Percentiles rank a stretch among this genome's conserved stretches.
phyloP scores from a whole-genome alignment of 768 basidiomycete species.

The Xanthoconium purpureum region DNA sequence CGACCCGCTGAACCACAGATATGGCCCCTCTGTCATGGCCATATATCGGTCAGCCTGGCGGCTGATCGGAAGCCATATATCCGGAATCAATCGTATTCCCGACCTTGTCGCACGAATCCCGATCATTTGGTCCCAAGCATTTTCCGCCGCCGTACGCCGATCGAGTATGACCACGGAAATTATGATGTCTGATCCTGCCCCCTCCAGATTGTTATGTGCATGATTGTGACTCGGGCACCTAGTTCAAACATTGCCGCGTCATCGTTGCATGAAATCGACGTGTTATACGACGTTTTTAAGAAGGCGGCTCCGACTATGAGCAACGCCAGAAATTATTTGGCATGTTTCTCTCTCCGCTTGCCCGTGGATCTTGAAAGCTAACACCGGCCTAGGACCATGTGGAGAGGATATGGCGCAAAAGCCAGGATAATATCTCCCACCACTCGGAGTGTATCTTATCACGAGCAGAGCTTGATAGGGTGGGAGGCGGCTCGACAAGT shows the following conservation, averaged over 20 bases:
- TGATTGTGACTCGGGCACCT: constrained; percentile 50
- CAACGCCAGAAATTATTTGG: constrained; percentile 46
- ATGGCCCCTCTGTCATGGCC: constrained; percentile 67
- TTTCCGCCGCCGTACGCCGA: constrained; percentile 59
- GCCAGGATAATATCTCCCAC: constrained; percentile 39
- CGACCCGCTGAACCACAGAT: constrained; percentile 59
- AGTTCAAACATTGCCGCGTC: constrained; percentile 45
- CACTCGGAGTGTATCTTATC: constrained; percentile 30
- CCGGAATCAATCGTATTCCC: constrained; percentile 41
- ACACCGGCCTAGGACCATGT: constrained; percentile 37
- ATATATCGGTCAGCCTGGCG: constrained; percentile 73
- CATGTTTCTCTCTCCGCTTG: constrained; percentile 23
- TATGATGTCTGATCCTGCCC: not conserved
- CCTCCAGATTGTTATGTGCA: constrained; percentile 55
- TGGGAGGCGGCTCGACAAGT: constrained; percentile 51
- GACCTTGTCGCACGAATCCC: constrained; percentile 44
- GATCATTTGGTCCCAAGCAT: constrained; percentile 61
- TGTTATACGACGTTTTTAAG: constrained; percentile 43
- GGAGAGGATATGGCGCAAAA: constrained; percentile 41
- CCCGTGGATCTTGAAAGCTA: not conserved
- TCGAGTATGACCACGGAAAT: not conserved
- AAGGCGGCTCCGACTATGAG: constrained; percentile 43
- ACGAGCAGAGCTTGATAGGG: constrained; percentile 49
- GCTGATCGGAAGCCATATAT: constrained; percentile 47
- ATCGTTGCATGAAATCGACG: constrained; percentile 48